phyloP scores from a whole-genome alignment of 495 filamentous ascomycete species.

The Podospora pseudocomata region DNA sequence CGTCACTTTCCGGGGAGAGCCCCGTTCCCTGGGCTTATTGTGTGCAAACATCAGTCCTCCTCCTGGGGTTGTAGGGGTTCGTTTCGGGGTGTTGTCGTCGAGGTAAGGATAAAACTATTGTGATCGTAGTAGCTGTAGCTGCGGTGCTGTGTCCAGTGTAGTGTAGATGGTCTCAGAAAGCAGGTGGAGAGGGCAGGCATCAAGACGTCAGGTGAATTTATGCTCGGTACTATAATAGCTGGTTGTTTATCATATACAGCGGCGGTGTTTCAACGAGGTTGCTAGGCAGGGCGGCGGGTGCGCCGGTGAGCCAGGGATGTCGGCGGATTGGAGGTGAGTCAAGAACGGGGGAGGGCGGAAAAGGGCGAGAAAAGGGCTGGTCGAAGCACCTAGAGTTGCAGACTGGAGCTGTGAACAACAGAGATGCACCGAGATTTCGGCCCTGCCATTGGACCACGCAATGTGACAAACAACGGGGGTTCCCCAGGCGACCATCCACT shows the following conservation, averaged over 20 bases:
- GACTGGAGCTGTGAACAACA: conserved; percentile 3
- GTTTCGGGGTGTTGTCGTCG: neutral
- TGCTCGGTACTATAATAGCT: conserved; percentile 5
- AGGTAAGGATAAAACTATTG: neutral
- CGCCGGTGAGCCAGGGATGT: conserved; percentile 4
- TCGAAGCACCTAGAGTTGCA: neutral
- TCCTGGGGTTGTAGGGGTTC: neutral
- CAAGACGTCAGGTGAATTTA: neutral
- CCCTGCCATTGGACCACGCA: conserved; percentile 18
- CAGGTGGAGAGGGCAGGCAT: neutral
- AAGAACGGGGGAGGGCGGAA: neutral
- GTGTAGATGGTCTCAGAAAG: neutral
- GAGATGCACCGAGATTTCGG: conserved; percentile 1
- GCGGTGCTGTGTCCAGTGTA: neutral
- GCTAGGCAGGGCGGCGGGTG: conserved; percentile 15
- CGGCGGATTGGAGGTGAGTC: neutral
- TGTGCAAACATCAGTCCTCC: conserved; percentile 32
- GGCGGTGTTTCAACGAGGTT: conserved; percentile 12
- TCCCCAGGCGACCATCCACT: conserved; percentile 19
- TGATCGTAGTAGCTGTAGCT: neutral
- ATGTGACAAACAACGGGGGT: conserved; percentile 20
- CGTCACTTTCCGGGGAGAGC: conserved; percentile 55
- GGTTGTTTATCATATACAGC: conserved; percentile 13
- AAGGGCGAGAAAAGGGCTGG: neutral
- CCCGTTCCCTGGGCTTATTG: conserved; percentile 33